Percentiles rank a stretch among this genome's conserved stretches.
Evolutionary conservation across 1,139 yeast species (phyloP).

Genomic region (Geotrichum klebahnii): DNA sequence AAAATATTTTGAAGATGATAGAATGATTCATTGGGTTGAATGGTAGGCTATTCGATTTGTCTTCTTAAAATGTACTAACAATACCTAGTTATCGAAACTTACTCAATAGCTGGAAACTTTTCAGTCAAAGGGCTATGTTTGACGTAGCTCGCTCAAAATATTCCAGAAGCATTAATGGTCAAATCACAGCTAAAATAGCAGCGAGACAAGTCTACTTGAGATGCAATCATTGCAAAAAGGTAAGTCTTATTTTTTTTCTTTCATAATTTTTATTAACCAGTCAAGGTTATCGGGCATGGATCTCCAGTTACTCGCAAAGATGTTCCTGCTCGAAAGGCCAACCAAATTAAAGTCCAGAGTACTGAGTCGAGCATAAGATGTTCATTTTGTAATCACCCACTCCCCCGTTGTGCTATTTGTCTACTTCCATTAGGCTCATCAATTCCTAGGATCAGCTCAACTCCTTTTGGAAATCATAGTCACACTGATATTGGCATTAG

Average conservation of each 20-base stretch:
- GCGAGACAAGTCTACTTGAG: constrained; percentile 78
- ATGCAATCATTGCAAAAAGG: constrained; percentile 74
- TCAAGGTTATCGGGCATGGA: constrained; percentile 3
- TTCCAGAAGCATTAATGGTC: constrained; percentile 53
- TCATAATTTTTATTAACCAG: neutral
- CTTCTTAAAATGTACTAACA: neutral
- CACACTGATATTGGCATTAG: no score
- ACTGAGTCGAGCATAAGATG: constrained; percentile 41
- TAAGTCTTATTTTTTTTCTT: constrained; percentile 21
- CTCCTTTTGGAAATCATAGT: no score
- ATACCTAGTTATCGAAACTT: constrained; percentile 50
- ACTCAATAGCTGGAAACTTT: constrained; percentile 80
- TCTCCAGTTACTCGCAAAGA: constrained; percentile 1
- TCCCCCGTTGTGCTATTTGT: constrained; percentile 90
- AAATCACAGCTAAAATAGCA: constrained; percentile 47
- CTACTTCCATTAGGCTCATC: constrained; percentile 72
- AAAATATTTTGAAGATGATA: constrained; percentile 62
- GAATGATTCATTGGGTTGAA: constrained; percentile 75
- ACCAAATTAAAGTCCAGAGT: constrained; percentile 12
- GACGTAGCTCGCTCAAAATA: constrained; percentile 73
- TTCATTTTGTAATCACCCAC: constrained; percentile 83
- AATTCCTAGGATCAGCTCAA: constrained; percentile 42
- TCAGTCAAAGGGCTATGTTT: constrained; percentile 71
- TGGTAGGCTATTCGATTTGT: constrained; percentile 9
- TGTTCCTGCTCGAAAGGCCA: constrained; percentile 2